Base-by-base conservation (phyloP, 2,329 filamentous ascomycete genomes). In the Penicillium hesseltinei region DNA sequence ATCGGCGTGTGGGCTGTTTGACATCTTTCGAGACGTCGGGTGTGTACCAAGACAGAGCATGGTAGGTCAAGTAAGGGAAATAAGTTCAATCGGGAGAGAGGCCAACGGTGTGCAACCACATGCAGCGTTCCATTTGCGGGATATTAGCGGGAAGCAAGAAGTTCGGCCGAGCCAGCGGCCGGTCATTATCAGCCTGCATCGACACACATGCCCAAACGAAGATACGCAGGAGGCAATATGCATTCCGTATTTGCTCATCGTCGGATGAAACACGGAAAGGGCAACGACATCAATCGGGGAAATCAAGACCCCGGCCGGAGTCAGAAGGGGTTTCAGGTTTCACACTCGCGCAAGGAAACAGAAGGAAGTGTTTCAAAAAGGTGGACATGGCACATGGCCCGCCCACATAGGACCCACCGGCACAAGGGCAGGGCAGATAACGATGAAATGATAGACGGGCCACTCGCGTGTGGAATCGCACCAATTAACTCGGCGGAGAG, bases 401-500 rank as follows among this genome's bases (percentile, higher is more conserved):
- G n/a, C 13, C 17, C 39, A 39, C 4, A 31, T 13, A 29, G 9
- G 59, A 35, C 55, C 48, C 53, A 51, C 55, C 27, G n/a, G 44
- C 39, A 36, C 17, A 31, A 21, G 49, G 38, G 29, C 42, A 43
- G 23, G 27, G 23, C 29, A 57, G 51, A 47, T 44, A 50, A 40
- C 35, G 23, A 40, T 39, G 46, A 49, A 42, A 42, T 47, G 44
- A 54, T 53, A 44, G n/a, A 49, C 29, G 50, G 62, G 53, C 50
- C 39, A 56, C 55, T 60, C 49, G 43, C 40, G 31, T 17, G 25
- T 36, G 19, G 60, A 57, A 52, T 62, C 54, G 56, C 62, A 63
- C 59, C 61, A 63, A 62, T 64, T 64, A 67, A 54, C 61, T 65
- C 8, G 73, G 69, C 13, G 73, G 72, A 29, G 72, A 73, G 42